These are phyloP conservation scores for Chenopodium berlandieri DNA, from an alignment of 148 eudicot genomes.

Conservation along the genomic window DNA sequence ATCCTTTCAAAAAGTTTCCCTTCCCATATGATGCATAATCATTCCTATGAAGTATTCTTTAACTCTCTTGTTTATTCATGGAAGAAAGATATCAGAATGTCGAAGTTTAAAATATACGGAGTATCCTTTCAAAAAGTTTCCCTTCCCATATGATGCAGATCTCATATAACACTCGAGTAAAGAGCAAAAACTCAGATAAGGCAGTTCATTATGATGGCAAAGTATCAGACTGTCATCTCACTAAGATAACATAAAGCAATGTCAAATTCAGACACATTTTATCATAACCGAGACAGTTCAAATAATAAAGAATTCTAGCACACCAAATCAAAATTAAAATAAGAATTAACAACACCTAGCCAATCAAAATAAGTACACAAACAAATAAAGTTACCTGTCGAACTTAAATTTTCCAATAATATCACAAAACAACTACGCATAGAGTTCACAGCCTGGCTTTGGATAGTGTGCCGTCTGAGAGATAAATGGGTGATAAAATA, in stretches of 20 bases:
- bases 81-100: neutral
- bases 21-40: neutral
- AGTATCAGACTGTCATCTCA: neutral
- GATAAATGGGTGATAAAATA: constrained; percentile 56
- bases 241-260: neutral
- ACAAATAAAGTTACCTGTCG: constrained; percentile 46
- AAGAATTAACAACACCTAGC: neutral
- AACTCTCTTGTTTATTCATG: neutral
- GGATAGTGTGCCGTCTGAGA: constrained; percentile 38
- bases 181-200: neutral
- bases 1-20: neutral
- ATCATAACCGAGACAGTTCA: neutral
- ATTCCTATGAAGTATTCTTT: neutral
- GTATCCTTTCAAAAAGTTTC: neutral
- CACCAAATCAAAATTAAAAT: neutral
- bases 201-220: neutral
- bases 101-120: neutral
- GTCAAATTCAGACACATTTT: neutral
- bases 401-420: constrained; percentile 59
- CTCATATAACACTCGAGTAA: neutral
- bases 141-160: neutral
- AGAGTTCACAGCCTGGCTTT: constrained; percentile 47
- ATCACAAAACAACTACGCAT: constrained; percentile 63
- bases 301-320: neutral
- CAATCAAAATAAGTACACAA: neutral